Conservation (phyloP, 2,329 filamentous ascomycete genomes). For the Coniella vitis region DNA sequence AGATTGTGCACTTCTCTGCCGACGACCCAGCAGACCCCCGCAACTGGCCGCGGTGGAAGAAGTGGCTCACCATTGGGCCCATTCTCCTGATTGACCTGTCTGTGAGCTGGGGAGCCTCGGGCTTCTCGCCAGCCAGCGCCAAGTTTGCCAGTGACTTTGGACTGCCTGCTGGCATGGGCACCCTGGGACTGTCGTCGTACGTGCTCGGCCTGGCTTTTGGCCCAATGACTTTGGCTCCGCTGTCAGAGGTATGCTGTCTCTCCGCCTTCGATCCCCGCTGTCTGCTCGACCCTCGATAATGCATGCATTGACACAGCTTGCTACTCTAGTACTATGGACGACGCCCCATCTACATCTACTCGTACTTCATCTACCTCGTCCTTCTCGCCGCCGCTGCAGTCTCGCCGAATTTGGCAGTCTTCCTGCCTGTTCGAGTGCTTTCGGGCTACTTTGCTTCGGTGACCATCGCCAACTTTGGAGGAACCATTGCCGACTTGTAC, state of each 20-base stretch:
- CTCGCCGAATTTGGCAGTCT: conserved; percentile 32
- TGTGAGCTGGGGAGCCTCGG: conserved; percentile 38
- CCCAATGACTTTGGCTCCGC: conserved; percentile 26
- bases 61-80: conserved; percentile 26
- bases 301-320: too few species aligned
- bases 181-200: conserved; percentile 38
- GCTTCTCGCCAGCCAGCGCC: conserved; percentile 36
- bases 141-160: conserved; percentile 35
- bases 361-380: conserved; percentile 35
- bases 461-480: conserved; percentile 33
- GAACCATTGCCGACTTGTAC: conserved; percentile 38
- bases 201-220: conserved; percentile 37
- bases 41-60: conserved; percentile 27
- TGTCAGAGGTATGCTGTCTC: conserved; percentile 16
- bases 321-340: conserved; percentile 38
- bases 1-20: conserved; percentile 15
- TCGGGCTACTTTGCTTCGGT: conserved; percentile 37
- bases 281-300: conserved; percentile 16
- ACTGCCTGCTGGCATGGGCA: conserved; percentile 32
- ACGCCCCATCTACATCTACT: conserved; percentile 34
- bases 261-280: background rate
- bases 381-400: conserved; percentile 36
- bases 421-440: conserved; percentile 35
- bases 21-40: conserved; percentile 24
- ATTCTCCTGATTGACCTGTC: conserved; percentile 27